Evolutionary conservation across 352 stramenopile species (phyloP), one percentile per base, ranked within the genome.

Genomic region (Lagenidium giganteum): DNA sequence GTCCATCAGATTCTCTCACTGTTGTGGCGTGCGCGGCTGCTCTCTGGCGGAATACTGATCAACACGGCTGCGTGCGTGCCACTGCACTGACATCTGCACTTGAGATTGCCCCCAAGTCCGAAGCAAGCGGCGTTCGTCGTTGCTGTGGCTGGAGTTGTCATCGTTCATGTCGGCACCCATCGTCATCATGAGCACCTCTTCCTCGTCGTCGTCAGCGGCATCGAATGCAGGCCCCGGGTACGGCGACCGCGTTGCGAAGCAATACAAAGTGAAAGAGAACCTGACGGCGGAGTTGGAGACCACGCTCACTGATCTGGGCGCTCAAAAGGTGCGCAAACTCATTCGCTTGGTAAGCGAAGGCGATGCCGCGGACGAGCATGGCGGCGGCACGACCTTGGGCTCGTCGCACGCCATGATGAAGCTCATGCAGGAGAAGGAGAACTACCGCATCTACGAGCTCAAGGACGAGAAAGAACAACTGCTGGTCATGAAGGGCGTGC

Each of bases 391-490:
- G 25, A 32, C 46, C 14, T 50, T 54, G 8, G 30, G 21, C 61
- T 50, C 12, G 54, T 57, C 14, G 47, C 62, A 21, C 41, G 51
- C n/a, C 18, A 49, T 45, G 20, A 64, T 57, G 29, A 51, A 70
- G 11, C 31, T 85, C 39, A 59, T 73, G 5, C 64, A 82, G 36
- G 70, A 85, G 42, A 79, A 78, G 23, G 72, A 82, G 28, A 83
- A 78, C 47, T 83, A 77, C 54, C 58, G 61, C 16, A 61, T 83
- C 36, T 83, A 81, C 45, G 72, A 85, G 46, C 67, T 79, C 56
- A 51, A 73, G 42, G 67, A 85, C 51, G 47, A 60, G 17, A 28
- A 30, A 20, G 64, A 78, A 39, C 51, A 77, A 30, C 51, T 85
- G 43, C 50, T 85, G 4, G 54, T 81, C 28, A 79, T 83, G 64